Evolutionary conservation across 83 land plant species (phyloP).

Genomic region (Picea abies): DNA sequence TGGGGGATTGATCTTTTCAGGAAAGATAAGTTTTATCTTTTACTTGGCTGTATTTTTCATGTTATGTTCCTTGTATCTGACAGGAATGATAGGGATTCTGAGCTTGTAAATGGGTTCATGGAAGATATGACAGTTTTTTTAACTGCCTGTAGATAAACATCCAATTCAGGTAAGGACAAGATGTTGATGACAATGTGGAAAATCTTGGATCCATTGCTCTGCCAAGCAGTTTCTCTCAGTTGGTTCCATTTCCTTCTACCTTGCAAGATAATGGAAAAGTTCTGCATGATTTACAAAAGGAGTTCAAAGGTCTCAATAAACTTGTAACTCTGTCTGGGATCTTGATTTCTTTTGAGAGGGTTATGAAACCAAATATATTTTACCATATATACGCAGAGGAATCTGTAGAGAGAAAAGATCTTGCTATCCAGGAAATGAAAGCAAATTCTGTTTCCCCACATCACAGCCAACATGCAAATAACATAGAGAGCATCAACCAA

Average conservation of each 20-base stretch:
- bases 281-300: conserved; percentile 24
- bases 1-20: conserved; percentile 28
- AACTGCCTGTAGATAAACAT: conserved; percentile 27
- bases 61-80: conserved; percentile 27
- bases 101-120: conserved; percentile 33
- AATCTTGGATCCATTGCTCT: conserved; percentile 29
- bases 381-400: background rate
- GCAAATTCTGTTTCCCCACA: background rate
- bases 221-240: conserved; percentile 18
- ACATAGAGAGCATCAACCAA: background rate
- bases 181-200: conserved; percentile 13
- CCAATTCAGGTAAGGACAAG: conserved; percentile 19
- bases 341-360: background rate
- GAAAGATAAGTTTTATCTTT: conserved; percentile 36
- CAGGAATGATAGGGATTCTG: conserved; percentile 33
- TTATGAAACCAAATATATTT: background rate
- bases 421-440: background rate
- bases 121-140: conserved; percentile 29
- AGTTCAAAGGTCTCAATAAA: conserved; percentile 31
- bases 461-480: background rate
- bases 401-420: background rate
- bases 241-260: conserved; percentile 26
- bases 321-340: conserved; percentile 1
- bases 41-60: conserved; percentile 30
- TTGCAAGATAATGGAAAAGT: conserved; percentile 28